phyloP scores from a whole-genome alignment of 352 stramenopile species.

The Globisporangium parvum region DNA sequence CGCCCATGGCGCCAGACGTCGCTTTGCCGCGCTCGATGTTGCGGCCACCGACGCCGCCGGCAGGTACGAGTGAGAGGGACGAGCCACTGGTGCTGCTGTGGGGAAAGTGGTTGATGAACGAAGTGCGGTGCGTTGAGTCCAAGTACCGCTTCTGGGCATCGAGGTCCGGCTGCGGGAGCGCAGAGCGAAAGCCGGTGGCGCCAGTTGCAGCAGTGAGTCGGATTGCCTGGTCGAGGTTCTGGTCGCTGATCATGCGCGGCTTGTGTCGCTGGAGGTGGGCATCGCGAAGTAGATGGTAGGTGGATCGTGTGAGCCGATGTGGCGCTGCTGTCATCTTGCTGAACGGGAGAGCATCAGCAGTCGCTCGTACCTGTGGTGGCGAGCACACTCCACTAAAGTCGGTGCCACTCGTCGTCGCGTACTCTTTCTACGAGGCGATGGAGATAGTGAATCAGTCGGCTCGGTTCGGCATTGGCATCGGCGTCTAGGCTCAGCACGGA shows the following conservation, averaged over 20 bases:
- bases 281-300: neutral
- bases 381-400: conserved; percentile 44
- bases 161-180: conserved; percentile 42
- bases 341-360: no score
- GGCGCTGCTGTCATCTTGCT: neutral
- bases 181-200: conserved; percentile 38
- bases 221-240: conserved; percentile 50
- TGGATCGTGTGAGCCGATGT: neutral
- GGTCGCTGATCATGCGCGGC: conserved; percentile 51
- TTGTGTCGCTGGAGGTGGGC: conserved; percentile 23
- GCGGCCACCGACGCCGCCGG: conserved; percentile 37
- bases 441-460: neutral
- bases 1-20: conserved; percentile 50
- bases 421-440: conserved; percentile 42
- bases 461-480: no score
- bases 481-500: no score
- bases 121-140: conserved; percentile 54
- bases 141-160: conserved; percentile 47
- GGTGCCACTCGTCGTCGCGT: conserved; percentile 38
- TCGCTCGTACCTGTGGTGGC: conserved; percentile 20
- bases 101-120: conserved; percentile 47
- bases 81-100: conserved; percentile 2
- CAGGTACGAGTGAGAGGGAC: conserved; percentile 23
- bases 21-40: conserved; percentile 55
- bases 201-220: conserved; percentile 27